Base-by-base conservation (phyloP, 345 rosid species). In the Microcos paniculata region DNA sequence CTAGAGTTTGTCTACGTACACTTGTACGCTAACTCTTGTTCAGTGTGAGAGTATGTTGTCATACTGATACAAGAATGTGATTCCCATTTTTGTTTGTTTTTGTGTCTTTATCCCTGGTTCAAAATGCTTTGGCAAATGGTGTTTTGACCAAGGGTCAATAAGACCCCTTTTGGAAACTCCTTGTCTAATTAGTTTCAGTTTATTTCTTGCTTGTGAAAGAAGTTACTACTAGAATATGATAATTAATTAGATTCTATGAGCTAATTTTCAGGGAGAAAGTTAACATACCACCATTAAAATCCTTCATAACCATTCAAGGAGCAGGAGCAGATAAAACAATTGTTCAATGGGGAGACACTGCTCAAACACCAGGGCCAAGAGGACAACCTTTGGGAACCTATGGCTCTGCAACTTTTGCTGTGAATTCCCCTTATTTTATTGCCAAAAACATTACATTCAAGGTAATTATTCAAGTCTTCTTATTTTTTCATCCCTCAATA, bases 341-440 rank as follows among this genome's bases (percentile, higher is more conserved):
- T 13, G 91, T 96, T 63, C 87, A 96, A 82, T 93, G 98, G 98
- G 97, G 97, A 68, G 99, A 96, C 87, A 96, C 94, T 0, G 99
- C 99, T 70, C 89, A 93, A 77, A 93, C 90, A 19, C 92, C 81
- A 1, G 99, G 93, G 8, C 67, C 91, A 4, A 87, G 14, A 73
- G 97, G 99, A 14, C 84, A 76, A 16, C 98, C 91, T 4, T 53
- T 92, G 80, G 99, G 99, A 9, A 93, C 97, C 2, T 90, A 66
- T 79, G 70, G 35, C 62, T 96, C 99, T n/a, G 99, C 99, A 52
- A 91, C 99, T 33, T 96, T 96, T 72, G 94, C 94, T 6, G 97
- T 96, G 14, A 93, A 93, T 67, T 84, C 99, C 8, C 92, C 90
- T 52, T 96, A 84, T 82, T 96, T 96, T 69, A 87, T 96, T 0